A percentile compares a stretch with the other conserved stretches of the same genome.
Conservation (phyloP, 2,329 filamentous ascomycete genomes). For the Paracorniculantispora psalliotae region DNA sequence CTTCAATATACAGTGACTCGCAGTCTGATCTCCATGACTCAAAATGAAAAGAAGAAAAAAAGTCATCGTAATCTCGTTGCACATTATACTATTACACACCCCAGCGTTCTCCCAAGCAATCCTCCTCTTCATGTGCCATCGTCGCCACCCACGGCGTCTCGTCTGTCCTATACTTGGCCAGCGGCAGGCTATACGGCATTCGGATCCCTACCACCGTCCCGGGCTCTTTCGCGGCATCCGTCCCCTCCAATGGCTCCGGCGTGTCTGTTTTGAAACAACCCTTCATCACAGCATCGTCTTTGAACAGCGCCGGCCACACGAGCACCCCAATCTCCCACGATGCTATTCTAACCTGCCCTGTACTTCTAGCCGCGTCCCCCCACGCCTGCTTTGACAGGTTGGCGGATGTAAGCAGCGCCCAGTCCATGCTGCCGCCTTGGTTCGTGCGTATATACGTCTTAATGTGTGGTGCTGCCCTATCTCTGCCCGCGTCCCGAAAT, state of each 20-base stretch:
- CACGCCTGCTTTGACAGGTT: constrained; percentile 87
- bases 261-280: constrained; percentile 61
- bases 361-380: constrained; percentile 58
- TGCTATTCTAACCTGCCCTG: constrained; percentile 62
- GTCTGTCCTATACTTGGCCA: constrained; percentile 56
- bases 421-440: constrained; percentile 57
- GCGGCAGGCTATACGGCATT: constrained; percentile 77
- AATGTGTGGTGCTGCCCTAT: constrained; percentile 75
- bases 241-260: constrained; percentile 29
- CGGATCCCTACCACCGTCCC: constrained; percentile 59
- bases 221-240: constrained; percentile 18
- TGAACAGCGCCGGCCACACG: constrained; percentile 66
- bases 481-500: constrained; percentile 51
- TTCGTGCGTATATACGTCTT: constrained; percentile 78
- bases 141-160: constrained; percentile 78
- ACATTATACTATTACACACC: no score
- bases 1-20: background rate
- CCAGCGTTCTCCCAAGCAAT: constrained; percentile 51
- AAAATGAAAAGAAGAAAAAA: no score
- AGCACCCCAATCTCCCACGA: constrained; percentile 83
- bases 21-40: no score
- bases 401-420: constrained; percentile 86
- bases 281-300: constrained; percentile 54
- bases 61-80: no score
- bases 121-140: constrained; percentile 52